A percentile compares a stretch with the other conserved stretches of the same genome.
phyloP scores from a whole-genome alignment of 1,284 basidiomycete genomes.

The Apiotrichum gamsii region DNA sequence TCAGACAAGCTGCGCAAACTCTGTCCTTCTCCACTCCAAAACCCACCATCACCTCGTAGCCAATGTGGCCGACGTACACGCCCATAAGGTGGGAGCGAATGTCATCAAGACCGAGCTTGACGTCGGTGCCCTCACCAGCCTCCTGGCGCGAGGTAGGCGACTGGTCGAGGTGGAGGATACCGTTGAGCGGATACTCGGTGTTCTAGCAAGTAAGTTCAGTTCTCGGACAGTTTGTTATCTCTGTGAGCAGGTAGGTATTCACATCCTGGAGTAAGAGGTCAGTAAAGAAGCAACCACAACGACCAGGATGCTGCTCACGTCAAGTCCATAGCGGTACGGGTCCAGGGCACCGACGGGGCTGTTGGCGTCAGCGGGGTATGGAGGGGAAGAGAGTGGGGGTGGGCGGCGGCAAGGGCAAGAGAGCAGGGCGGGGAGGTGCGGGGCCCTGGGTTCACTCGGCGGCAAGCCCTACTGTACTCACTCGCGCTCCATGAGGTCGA shows the following conservation, averaged over 20 bases:
- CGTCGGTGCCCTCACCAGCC: slow-evolving; percentile 57
- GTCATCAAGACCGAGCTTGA: slow-evolving; percentile 52
- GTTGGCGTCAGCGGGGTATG: not conserved
- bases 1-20: too few species aligned
- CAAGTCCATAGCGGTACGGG: slow-evolving; percentile 68
- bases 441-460: too few species aligned
- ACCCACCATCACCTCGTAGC: too few species aligned
- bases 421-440: too few species aligned
- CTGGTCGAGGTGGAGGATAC: slow-evolving; percentile 52
- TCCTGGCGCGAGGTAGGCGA: slow-evolving; percentile 36
- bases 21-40: too few species aligned
- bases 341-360: slow-evolving; percentile 65
- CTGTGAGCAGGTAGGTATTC: too few species aligned
- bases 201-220: too few species aligned
- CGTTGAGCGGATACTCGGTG: slow-evolving; percentile 60
- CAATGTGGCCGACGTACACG: slow-evolving; percentile 73
- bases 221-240: slow-evolving; percentile 32
- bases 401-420: not conserved
- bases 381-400: not conserved
- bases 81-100: slow-evolving; percentile 63
- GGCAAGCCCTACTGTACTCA: slow-evolving; percentile 43
- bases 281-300: too few species aligned
- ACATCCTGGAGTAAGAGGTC: too few species aligned
- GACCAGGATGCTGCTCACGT: too few species aligned
- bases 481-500: slow-evolving; percentile 76